These are phyloP conservation scores for Neofusicoccum sp. DNA, from an alignment of 2,329 filamentous ascomycete species.

Conservation along the genomic window DNA sequence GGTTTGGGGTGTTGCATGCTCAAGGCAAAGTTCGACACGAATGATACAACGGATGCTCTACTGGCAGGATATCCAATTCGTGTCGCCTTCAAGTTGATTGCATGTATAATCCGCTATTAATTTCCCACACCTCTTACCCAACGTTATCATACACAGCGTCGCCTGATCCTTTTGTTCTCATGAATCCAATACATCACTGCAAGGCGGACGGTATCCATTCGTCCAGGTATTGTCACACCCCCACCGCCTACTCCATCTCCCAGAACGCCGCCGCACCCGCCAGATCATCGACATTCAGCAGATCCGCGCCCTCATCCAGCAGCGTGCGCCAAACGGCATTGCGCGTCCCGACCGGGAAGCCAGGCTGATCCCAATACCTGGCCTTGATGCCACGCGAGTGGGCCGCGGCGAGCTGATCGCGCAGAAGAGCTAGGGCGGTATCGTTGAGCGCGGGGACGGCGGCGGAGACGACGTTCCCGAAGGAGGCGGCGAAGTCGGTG, in stretches of 20 bases:
- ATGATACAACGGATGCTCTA: too few relatives aligned
- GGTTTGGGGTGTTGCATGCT: too few relatives aligned
- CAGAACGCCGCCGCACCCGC: constrained; percentile 49
- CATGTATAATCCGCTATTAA: too few relatives aligned
- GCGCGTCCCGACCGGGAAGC: constrained; percentile 58
- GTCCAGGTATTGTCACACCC: too few relatives aligned
- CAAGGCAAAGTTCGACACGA: too few relatives aligned
- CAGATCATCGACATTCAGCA: constrained; percentile 65
- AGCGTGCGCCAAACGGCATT: constrained; percentile 60
- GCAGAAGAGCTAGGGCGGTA: constrained; percentile 51
- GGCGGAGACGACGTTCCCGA: constrained; percentile 37
- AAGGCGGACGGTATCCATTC: too few relatives aligned
- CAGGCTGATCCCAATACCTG: constrained; percentile 63
- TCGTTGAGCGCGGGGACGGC: constrained; percentile 38
- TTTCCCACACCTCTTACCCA: too few relatives aligned
- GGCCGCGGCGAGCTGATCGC: constrained; percentile 53
- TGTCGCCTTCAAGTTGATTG: too few relatives aligned
- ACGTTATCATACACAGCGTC: too few relatives aligned
- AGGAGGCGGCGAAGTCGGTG: constrained; percentile 47
- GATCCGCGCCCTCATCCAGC: constrained; percentile 56
- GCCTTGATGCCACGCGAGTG: constrained; percentile 57
- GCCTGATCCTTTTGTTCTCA: too few relatives aligned
- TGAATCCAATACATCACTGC: too few relatives aligned
- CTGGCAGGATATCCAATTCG: too few relatives aligned
- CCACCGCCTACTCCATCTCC: constrained; percentile 29